Evolutionary conservation across 2,329 filamentous ascomycete species (phyloP).

Genomic region (Colletotrichum nymphaeae): DNA sequence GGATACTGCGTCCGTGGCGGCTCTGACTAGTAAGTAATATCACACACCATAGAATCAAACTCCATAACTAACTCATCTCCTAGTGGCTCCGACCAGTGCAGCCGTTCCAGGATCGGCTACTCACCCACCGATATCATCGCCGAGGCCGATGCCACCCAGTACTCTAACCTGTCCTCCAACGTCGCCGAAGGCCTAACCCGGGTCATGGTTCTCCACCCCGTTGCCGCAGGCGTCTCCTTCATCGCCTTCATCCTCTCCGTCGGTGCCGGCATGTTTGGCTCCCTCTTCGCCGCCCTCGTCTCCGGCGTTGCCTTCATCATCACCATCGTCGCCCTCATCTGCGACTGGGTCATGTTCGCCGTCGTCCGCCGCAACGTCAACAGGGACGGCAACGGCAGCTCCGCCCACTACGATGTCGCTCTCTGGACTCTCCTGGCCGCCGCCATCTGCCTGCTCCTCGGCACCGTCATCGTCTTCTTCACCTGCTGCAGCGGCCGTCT

Average conservation of each 20-base stretch:
- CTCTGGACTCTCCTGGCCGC: slow-evolving; percentile 71
- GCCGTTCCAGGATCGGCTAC: slow-evolving; percentile 64
- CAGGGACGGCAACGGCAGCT: slow-evolving; percentile 48
- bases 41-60: neutral
- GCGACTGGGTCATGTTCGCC: slow-evolving; percentile 69
- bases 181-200: slow-evolving; percentile 63
- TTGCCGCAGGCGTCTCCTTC: slow-evolving; percentile 68
- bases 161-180: slow-evolving; percentile 54
- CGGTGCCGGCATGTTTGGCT: slow-evolving; percentile 63
- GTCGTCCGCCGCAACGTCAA: slow-evolving; percentile 67
- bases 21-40: slow-evolving; percentile 38
- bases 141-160: slow-evolving; percentile 49
- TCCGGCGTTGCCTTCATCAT: slow-evolving; percentile 61
- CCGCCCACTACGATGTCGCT: slow-evolving; percentile 67
- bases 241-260: slow-evolving; percentile 68
- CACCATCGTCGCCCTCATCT: slow-evolving; percentile 59
- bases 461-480: slow-evolving; percentile 67
- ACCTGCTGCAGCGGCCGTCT: slow-evolving; percentile 68
- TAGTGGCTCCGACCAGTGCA: slow-evolving; percentile 59
- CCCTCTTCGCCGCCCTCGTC: slow-evolving; percentile 61
- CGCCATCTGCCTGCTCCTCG: slow-evolving; percentile 66
- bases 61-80: neutral
- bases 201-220: slow-evolving; percentile 72
- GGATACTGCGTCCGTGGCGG: slow-evolving; percentile 61
- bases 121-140: slow-evolving; percentile 59